Base-by-base conservation (phyloP, 2,329 filamentous ascomycete genomes). In the Verticillium albo-atrum region DNA sequence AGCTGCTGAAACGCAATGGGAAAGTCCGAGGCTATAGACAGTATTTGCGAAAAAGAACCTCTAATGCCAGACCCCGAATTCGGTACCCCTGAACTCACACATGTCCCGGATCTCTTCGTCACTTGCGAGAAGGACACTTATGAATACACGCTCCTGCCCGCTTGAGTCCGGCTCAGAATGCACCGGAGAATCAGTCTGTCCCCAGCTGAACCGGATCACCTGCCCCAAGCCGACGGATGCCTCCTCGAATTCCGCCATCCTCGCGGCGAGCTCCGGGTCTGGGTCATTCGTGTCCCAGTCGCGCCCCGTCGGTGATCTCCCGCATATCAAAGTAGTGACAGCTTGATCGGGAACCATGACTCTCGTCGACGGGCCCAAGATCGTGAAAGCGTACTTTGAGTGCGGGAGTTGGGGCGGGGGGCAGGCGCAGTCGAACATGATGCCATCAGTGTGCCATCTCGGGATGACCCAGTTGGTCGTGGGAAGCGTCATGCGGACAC, bases 151-250 rank as follows among this genome's bases (percentile, higher is more conserved):
- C n/a, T 34, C 52, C 28, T 27, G 30, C 4, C 34, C 32, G 12
- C 20, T 55, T 12, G 54, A 61, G 20, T 62, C 61, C 30, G 61
- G 61, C 54, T 62, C 61, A 3, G 59, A 62, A 27, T 62, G 61
- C 20, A 62, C 50, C 17, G 59, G 61, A 20, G 61, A 47, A 27
- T 61, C 56, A 3, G 37, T 2, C 28, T 59, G 25, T 1, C 59
- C 61, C 61, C 61, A 62, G 17, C 54, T 58, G 34, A 62, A 62
- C 50, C 56, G 42, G 27, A 62, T 58, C 14, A 57, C 20, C 56
- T 62, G 59, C 15, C 61, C 59, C 2, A 20, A 15, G 5, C 27
- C 35, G 6, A 52, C 34, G 14, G 52, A 17, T 3, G n/a, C 42
- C 26, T 27, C 54, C 2, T 56, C 59, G 17, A 61, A 42, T 26